Conservation (phyloP, 192 early-diverging fungal species). For the Podila epicladia region DNA sequence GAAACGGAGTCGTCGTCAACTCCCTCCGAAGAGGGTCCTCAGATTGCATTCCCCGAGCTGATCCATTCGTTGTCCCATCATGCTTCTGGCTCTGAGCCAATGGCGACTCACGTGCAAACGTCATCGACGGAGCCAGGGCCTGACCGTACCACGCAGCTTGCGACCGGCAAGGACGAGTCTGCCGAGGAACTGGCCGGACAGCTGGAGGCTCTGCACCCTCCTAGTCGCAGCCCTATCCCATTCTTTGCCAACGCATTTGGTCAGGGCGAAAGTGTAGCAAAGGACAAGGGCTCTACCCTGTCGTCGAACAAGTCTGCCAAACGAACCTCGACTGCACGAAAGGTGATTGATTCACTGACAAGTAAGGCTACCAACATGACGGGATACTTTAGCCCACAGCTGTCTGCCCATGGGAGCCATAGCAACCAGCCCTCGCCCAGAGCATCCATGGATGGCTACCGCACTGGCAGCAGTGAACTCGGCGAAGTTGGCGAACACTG, state of each 20-base stretch:
- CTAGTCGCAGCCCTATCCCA: slow-evolving; percentile 14
- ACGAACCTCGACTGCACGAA: slow-evolving; percentile 38
- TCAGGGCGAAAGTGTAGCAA: slow-evolving; percentile 7
- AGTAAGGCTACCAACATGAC: slow-evolving; percentile 44
- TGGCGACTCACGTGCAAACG: slow-evolving; percentile 1
- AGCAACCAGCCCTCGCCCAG: slow-evolving; percentile 8
- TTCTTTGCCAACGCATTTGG: slow-evolving; percentile 15
- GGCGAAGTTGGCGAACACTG: not conserved
- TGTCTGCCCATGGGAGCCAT: not conserved
- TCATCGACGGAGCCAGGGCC: slow-evolving; percentile 34
- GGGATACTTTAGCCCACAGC: slow-evolving; percentile 33
- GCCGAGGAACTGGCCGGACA: slow-evolving; percentile 26
- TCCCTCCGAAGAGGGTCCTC: slow-evolving; percentile 13
- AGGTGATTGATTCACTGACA: slow-evolving; percentile 32
- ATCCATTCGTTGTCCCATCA: slow-evolving; percentile 15
- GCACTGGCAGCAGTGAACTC: not conserved
- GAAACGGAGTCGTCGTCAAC: slow-evolving; percentile 26
- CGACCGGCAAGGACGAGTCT: slow-evolving; percentile 11
- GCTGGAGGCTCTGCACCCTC: slow-evolving; percentile 19
- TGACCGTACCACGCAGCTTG: slow-evolving; percentile 17
- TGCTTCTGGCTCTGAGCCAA: slow-evolving; percentile 13
- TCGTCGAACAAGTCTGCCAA: slow-evolving; percentile 14
- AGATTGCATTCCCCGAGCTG: slow-evolving; percentile 11
- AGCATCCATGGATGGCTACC: not conserved
- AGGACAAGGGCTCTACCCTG: slow-evolving; percentile 7